Conservation (phyloP, 345 rosid genomes). For the Sapria himalayana region DNA sequence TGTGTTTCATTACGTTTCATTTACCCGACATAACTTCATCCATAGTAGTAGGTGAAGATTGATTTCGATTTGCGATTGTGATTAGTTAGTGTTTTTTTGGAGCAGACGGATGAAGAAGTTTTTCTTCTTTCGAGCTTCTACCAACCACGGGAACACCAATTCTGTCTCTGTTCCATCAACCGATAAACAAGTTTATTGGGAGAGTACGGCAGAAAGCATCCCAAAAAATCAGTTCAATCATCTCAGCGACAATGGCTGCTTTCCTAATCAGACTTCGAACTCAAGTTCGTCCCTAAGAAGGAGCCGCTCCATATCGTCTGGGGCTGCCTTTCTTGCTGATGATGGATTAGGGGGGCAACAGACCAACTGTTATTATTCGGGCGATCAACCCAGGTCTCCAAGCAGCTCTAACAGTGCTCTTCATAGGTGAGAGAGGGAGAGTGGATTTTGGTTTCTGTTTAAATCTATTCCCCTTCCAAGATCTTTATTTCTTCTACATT, state of each 20-base stretch:
- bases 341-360: slow-evolving; percentile 15
- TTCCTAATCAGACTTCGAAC: slow-evolving; percentile 17
- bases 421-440: slow-evolving; percentile 18
- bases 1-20: no score
- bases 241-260: slow-evolving; percentile 16
- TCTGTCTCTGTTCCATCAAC: slow-evolving; percentile 16
- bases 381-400: slow-evolving; percentile 26
- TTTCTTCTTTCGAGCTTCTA: slow-evolving; percentile 54
- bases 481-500: not conserved
- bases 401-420: slow-evolving; percentile 9
- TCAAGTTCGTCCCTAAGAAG: slow-evolving; percentile 34
- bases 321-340: slow-evolving; percentile 35
- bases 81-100: no score
- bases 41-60: no score
- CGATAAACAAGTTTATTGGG: slow-evolving; percentile 26
- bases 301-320: slow-evolving; percentile 73
- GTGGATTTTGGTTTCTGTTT: slow-evolving; percentile 28
- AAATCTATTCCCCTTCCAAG: slow-evolving; percentile 2
- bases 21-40: no score
- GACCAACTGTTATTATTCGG: slow-evolving; percentile 13
- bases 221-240: slow-evolving; percentile 14
- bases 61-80: no score
- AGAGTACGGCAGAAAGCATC: slow-evolving; percentile 17
- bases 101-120: slow-evolving; percentile 53
- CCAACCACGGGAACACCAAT: slow-evolving; percentile 20